Evolutionary conservation across 1,284 basidiomycete species (phyloP).

Genomic region (Ceratobasidium sp.): DNA sequence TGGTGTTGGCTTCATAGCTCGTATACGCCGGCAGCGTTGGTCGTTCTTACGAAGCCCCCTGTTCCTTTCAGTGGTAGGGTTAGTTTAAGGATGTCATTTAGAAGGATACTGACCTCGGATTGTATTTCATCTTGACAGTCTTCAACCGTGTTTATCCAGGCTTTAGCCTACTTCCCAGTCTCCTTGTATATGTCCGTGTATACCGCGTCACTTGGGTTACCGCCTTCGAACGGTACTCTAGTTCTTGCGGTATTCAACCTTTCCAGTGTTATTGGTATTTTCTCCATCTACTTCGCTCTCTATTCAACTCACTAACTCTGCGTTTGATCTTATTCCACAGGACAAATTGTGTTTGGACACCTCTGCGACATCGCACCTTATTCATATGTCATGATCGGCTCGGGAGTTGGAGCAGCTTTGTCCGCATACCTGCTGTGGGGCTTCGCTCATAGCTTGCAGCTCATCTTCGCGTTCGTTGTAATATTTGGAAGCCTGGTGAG

Average conservation of each 20-base stretch:
- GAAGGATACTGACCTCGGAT: neutral
- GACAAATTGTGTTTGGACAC: constrained; percentile 44
- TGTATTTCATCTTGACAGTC: constrained; percentile 16
- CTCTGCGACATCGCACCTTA: constrained; percentile 43
- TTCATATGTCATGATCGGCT: constrained; percentile 31
- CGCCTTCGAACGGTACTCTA: constrained; percentile 31
- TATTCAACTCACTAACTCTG: neutral
- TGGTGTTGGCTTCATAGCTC: neutral
- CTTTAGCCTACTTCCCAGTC: constrained; percentile 47
- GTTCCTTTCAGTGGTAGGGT: constrained; percentile 35
- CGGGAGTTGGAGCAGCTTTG: constrained; percentile 40
- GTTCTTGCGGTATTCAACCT: constrained; percentile 48
- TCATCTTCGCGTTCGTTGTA: constrained; percentile 45
- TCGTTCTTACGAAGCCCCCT: constrained; percentile 37
- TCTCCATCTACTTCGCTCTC: neutral
- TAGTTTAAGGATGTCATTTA: neutral
- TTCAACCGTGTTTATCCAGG: constrained; percentile 44
- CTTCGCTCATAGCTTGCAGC: constrained; percentile 37
- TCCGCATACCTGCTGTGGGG: constrained; percentile 46
- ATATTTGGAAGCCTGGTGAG: constrained; percentile 45
- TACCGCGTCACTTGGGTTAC: constrained; percentile 44
- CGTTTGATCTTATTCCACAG: too few species aligned
- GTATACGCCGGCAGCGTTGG: constrained; percentile 24
- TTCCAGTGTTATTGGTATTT: constrained; percentile 35
- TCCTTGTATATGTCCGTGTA: constrained; percentile 49